phyloP scores from a whole-genome alignment of 352 stramenopile genomes.

The Phytophthora capsici region DNA sequence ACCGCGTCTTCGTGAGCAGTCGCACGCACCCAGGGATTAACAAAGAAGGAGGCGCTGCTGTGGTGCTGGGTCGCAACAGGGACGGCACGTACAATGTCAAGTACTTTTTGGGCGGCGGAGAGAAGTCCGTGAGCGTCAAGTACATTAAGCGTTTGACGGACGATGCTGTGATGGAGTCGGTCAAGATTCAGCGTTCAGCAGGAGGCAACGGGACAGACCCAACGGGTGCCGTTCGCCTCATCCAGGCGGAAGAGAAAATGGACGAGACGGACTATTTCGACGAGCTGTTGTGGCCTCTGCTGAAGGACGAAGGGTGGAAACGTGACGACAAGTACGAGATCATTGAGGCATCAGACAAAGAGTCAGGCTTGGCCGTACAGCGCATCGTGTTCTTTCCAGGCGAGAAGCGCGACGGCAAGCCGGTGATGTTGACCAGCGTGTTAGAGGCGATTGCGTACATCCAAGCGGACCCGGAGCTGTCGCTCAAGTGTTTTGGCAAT shows the following conservation, averaged over 20 bases:
- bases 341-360: slow-evolving; percentile 53
- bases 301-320: slow-evolving; percentile 77
- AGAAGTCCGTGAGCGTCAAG: slow-evolving; percentile 65
- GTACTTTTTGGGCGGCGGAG: slow-evolving; percentile 79
- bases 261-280: slow-evolving; percentile 80
- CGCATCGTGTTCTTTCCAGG: slow-evolving; percentile 43
- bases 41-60: slow-evolving; percentile 69
- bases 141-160: slow-evolving; percentile 80
- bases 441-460: slow-evolving; percentile 67
- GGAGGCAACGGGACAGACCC: slow-evolving; percentile 34
- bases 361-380: slow-evolving; percentile 47
- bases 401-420: slow-evolving; percentile 25
- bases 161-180: slow-evolving; percentile 73
- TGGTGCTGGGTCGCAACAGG: slow-evolving; percentile 56
- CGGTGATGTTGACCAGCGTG: slow-evolving; percentile 54
- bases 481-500: slow-evolving; percentile 76
- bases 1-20: slow-evolving; percentile 77
- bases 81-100: slow-evolving; percentile 86
- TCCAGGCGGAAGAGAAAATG: slow-evolving; percentile 48
- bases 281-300: slow-evolving; percentile 78
- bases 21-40: slow-evolving; percentile 84
- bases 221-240: slow-evolving; percentile 26
- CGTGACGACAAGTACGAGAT: slow-evolving; percentile 58
- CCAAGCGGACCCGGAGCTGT: slow-evolving; percentile 46
- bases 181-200: slow-evolving; percentile 53